Base-by-base conservation (phyloP, 2,329 filamentous ascomycete species). In the Alternaria sp. region DNA sequence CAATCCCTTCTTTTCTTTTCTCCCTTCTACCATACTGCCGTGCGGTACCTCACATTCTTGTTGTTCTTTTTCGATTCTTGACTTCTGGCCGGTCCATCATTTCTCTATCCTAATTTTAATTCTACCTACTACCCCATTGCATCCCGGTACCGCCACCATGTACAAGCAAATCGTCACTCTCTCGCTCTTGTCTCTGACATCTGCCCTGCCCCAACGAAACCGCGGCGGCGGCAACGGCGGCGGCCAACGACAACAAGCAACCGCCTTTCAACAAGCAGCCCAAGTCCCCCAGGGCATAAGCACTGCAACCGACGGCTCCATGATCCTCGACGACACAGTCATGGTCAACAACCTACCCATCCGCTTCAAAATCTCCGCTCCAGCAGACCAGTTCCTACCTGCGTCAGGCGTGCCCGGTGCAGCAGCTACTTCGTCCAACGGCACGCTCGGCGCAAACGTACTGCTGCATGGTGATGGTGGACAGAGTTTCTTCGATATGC, bases 401-500 rank as follows among this genome's bases (percentile, higher is more conserved):
- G 76, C 74, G 11, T 84, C 84, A 4, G 82, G 83, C 40, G 82
- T 87, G 1, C 70, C 79, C n/a, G 85, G 85, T 36, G 85, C 78
- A 16, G 68, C 74, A 22, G 75, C 77, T 32, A 74, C 75, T 3
- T 72, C 74, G 12, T 44, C 71, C 3, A 72, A 74, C 40, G 75
- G 77, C 36, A 73, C 75, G 6, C 75, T 85, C 30, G 75, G 75
- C 51, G 78, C 86, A 7, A 88, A 88, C 66, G 83, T 88, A 14
- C 81, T 88, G 36, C 81, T 88, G 4, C 86, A 88, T 71, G 86
- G 86, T 51, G 86, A 88, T 69, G 86, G 86, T 43, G 86, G 86
- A 7, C 83, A 86, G 67, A 86, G 84, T 12, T 87, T 86, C 80
- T 85, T 85, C 74, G 84, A 85, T 70, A 85, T 86, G 75, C 85